Conservation (phyloP, 2,329 filamentous ascomycete species). For the Ophiostoma triangulosporum region DNA sequence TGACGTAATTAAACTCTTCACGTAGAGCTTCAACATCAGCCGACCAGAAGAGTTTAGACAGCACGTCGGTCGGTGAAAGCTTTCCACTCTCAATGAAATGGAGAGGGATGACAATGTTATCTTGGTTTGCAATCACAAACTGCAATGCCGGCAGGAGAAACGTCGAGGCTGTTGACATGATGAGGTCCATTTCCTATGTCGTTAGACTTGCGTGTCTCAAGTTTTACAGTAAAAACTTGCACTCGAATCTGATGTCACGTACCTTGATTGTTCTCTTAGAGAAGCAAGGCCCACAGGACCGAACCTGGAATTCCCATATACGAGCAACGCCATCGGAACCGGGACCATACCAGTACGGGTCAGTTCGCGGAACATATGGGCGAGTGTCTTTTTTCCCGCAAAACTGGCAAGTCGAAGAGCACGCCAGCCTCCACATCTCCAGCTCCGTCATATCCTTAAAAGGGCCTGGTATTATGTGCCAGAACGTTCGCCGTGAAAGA, state of each 20-base stretch:
- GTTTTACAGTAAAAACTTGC: too few relatives aligned
- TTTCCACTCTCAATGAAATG: slow-evolving; percentile 37
- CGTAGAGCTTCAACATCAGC: slow-evolving; percentile 49
- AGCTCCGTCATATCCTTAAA: slow-evolving; percentile 52
- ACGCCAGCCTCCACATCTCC: slow-evolving; percentile 62
- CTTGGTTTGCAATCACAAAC: slow-evolving; percentile 49
- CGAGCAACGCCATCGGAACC: slow-evolving; percentile 45
- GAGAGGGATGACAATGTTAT: slow-evolving; percentile 46
- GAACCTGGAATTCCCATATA: slow-evolving; percentile 59
- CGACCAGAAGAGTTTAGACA: slow-evolving; percentile 54
- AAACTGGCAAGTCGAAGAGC: slow-evolving; percentile 51
- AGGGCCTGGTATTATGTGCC: slow-evolving; percentile 55
- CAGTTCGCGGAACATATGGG: slow-evolving; percentile 19
- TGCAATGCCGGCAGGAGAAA: slow-evolving; percentile 55
- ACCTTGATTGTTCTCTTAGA: slow-evolving; percentile 50
- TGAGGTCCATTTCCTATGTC: slow-evolving; percentile 55
- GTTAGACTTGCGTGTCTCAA: background rate
- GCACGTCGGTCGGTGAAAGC: slow-evolving; percentile 31
- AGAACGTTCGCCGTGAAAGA: slow-evolving; percentile 50
- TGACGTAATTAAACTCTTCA: slow-evolving; percentile 48
- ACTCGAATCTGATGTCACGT: too few relatives aligned
- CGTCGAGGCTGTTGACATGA: slow-evolving; percentile 45
- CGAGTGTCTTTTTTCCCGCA: slow-evolving; percentile 34
- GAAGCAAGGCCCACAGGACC: slow-evolving; percentile 55
- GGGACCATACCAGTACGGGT: slow-evolving; percentile 46